phyloP scores from a whole-genome alignment of 805 yeast species.

The Saccharomyces mikatae region DNA sequence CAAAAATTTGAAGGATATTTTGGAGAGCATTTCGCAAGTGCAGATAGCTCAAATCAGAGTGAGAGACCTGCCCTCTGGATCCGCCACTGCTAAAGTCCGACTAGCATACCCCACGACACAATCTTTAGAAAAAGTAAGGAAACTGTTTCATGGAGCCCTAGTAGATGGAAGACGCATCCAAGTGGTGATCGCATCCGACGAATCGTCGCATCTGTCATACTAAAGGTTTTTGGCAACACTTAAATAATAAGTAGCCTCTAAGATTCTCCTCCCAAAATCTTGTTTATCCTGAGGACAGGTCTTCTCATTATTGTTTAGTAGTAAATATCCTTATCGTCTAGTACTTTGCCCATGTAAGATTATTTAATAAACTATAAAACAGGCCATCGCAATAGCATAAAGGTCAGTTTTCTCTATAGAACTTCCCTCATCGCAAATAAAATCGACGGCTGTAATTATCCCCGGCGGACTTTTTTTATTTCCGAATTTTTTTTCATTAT shows the following conservation, averaged over 20 bases:
- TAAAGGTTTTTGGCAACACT: not conserved
- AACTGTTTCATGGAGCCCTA: slow-evolving; percentile 34
- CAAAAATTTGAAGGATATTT: slow-evolving; percentile 14
- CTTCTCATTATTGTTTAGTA: not conserved
- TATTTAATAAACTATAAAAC: not conserved
- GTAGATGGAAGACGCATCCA: slow-evolving; percentile 41
- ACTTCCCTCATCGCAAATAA: not conserved
- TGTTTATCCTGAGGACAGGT: not conserved
- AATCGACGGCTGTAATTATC: not conserved
- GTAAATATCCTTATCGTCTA: not conserved
- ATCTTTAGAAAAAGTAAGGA: slow-evolving; percentile 26
- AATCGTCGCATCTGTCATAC: slow-evolving; percentile 11
- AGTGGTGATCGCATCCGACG: slow-evolving; percentile 26
- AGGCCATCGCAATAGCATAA: not conserved
- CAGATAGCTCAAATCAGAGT: slow-evolving; percentile 21
- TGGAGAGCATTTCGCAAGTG: slow-evolving; percentile 18
- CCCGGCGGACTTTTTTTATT: not conserved
- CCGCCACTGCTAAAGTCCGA: slow-evolving; percentile 33
- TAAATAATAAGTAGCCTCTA: not conserved
- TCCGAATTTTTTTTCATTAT: not conserved
- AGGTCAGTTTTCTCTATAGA: not conserved
- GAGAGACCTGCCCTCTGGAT: slow-evolving; percentile 33
- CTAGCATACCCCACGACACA: slow-evolving; percentile 21
- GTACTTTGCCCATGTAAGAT: not conserved
- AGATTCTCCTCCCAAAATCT: not conserved